A percentile compares a stretch with the other conserved stretches of the same genome.
phyloP scores from a whole-genome alignment of 2,329 filamentous ascomycete species.

The Phialophora tarda region DNA sequence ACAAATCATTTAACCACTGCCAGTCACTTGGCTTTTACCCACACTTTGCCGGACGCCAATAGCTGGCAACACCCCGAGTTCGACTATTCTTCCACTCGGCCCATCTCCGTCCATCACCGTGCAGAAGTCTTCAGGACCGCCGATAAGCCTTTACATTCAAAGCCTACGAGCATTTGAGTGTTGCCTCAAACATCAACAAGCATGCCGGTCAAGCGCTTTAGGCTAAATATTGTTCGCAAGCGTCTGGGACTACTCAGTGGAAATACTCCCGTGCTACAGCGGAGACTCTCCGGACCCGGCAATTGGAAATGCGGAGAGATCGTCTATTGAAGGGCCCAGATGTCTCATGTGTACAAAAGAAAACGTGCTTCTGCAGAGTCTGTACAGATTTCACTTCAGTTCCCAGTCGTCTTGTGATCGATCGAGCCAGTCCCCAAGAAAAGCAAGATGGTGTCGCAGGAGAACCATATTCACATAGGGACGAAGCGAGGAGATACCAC shows the following conservation, averaged over 20 bases:
- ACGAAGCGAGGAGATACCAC: conserved; percentile 27
- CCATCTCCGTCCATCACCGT: conserved; percentile 15
- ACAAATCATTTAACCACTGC: background rate
- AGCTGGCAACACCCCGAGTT: background rate
- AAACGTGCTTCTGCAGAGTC: background rate
- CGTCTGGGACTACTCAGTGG: background rate
- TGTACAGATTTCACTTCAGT: background rate
- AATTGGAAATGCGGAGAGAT: conserved; percentile 19
- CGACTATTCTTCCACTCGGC: background rate
- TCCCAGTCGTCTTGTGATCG: background rate
- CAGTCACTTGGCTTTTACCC: background rate
- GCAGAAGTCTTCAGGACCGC: background rate
- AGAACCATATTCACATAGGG: conserved; percentile 23
- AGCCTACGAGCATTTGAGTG: conserved; percentile 10
- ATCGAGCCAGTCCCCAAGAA: background rate
- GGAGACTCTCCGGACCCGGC: conserved; percentile 18
- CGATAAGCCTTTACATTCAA: background rate
- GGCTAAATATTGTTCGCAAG: conserved; percentile 15
- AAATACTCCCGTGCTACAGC: background rate
- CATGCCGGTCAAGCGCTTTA: conserved; percentile 10
- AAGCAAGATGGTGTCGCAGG: conserved; percentile 17
- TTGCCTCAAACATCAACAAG: background rate
- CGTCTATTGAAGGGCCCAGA: background rate
- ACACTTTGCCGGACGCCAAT: background rate
- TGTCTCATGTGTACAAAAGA: conserved; percentile 7